Conservation (phyloP, 2,329 filamentous ascomycete species). For the Cladorrhinum sp. region DNA sequence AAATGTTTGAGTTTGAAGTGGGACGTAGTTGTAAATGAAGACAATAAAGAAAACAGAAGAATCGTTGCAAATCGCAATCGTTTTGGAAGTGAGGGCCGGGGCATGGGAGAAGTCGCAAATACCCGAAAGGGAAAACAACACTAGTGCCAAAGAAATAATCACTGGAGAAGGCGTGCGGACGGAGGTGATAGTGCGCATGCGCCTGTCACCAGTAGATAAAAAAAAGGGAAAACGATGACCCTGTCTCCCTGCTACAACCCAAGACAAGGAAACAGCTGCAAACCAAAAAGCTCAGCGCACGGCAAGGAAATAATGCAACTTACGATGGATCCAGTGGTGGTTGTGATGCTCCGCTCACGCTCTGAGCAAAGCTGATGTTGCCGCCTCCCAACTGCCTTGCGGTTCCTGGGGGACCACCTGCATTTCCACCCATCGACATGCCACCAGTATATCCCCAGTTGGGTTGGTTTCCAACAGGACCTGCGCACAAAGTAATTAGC, state of each 20-base stretch:
- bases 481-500: slow-evolving; percentile 23
- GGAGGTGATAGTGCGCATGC: background rate
- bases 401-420: slow-evolving; percentile 34
- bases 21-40: background rate
- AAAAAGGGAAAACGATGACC: background rate
- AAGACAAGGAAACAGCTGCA: background rate
- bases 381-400: slow-evolving; percentile 53
- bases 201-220: background rate
- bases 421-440: slow-evolving; percentile 56
- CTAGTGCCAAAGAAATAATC: background rate
- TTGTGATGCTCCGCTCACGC: slow-evolving; percentile 57
- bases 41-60: background rate
- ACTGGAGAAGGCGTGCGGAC: background rate
- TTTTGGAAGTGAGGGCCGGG: background rate
- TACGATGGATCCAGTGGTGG: slow-evolving; percentile 64
- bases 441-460: slow-evolving; percentile 63
- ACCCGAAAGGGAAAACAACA: background rate
- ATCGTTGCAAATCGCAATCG: background rate
- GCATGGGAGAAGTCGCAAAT: background rate
- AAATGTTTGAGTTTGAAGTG: background rate
- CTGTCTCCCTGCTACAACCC: background rate
- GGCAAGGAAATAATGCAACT: slow-evolving; percentile 35
- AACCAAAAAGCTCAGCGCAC: background rate
- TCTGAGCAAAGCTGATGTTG: slow-evolving; percentile 65
- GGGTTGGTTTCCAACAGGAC: slow-evolving; percentile 47